Base-by-base conservation (phyloP, 805 yeast genomes). In the Middelhovenomyces tepae region DNA sequence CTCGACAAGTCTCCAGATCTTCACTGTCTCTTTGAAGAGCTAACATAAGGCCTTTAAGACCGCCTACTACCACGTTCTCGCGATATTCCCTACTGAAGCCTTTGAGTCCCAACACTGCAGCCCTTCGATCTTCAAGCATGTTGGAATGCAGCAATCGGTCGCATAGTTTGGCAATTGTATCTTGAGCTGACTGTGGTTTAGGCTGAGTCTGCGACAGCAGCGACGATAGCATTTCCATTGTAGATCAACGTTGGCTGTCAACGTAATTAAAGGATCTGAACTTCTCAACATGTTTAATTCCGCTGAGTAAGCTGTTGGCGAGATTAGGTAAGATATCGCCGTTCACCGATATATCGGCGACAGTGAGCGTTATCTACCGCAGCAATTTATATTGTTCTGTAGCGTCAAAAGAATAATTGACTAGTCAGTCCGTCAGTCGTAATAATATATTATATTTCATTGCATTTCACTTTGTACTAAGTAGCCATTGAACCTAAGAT, bases 1-100 rank as follows among this genome's bases (percentile, higher is more conserved):
- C 87, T 44, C 78, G 78, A 16, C 80, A 75, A 7, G 81, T 73
- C 25, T 75, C 83, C 4, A 70, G 64, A 50, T 85, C 94, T n/a
- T 68, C 70, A 2, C 60, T 46, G 52, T 83, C 96, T 27, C 73
- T 71, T 25, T 61, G 62, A 32, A 91, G 59, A 0, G 87, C 75
- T 16, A 63, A 54, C 10, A 91, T 67, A 32, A 91, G 60, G 1
- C 86, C 82, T 36, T 85, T 66, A 21, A 87, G 62, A 2, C 94
- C 96, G 39, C 78, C 73, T 22, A 94, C 93, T 28, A 87, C 84
- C 2, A 91, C 96, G 2, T 78, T 65, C 56, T 91, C 99, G 40
- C 98, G 64, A 53, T 79, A 85, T 46, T 85, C 84, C 36, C 96
- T 67, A 39, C 93, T 75, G 53, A 85, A 86, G 26, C 93, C 82